Percentiles rank a stretch among this genome's conserved stretches.
Evolutionary conservation across 2,329 filamentous ascomycete genomes (phyloP).

Genomic region (Aspergillus floridensis): DNA sequence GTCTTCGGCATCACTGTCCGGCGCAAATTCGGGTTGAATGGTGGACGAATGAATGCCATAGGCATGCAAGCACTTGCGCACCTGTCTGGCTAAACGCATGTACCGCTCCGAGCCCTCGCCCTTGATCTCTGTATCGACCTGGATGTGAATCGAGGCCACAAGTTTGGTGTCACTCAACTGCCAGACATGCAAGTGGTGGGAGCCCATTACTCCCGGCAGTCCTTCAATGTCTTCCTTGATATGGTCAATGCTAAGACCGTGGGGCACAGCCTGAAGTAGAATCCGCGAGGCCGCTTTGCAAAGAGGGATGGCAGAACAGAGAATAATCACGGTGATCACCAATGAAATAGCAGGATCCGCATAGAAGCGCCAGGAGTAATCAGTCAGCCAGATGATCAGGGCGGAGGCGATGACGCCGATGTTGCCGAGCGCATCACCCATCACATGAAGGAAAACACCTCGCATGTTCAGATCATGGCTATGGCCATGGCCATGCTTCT

Average conservation of each 20-base stretch:
- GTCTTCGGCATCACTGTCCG: slow-evolving; percentile 37
- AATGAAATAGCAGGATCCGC: slow-evolving; percentile 90
- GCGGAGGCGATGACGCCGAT: slow-evolving; percentile 59
- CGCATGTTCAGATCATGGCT: slow-evolving; percentile 79
- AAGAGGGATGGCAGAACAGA: slow-evolving; percentile 51
- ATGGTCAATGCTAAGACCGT: slow-evolving; percentile 81
- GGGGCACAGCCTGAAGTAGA: slow-evolving; percentile 87
- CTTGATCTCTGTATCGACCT: slow-evolving; percentile 85
- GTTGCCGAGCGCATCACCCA: slow-evolving; percentile 49
- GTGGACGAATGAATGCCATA: slow-evolving; percentile 97
- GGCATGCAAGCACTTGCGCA: slow-evolving; percentile 84
- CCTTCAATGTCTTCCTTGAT: slow-evolving; percentile 88
- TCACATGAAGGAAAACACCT: slow-evolving; percentile 65
- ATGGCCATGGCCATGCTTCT: slow-evolving; percentile 52
- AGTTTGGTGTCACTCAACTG: slow-evolving; percentile 93
- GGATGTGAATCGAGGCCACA: slow-evolving; percentile 88
- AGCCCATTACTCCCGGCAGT: slow-evolving; percentile 81
- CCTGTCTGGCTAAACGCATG: slow-evolving; percentile 82
- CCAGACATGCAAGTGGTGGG: slow-evolving; percentile 97
- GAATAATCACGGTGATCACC: slow-evolving; percentile 79
- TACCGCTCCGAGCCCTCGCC: slow-evolving; percentile 75
- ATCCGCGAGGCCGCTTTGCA: slow-evolving; percentile 65
- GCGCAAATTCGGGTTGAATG: slow-evolving; percentile 82
- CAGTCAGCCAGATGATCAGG: slow-evolving; percentile 86
- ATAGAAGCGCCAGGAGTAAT: slow-evolving; percentile 78